Evolutionary conservation across 768 basidiomycete genomes (phyloP).

Genomic region (Mycena filopes): DNA sequence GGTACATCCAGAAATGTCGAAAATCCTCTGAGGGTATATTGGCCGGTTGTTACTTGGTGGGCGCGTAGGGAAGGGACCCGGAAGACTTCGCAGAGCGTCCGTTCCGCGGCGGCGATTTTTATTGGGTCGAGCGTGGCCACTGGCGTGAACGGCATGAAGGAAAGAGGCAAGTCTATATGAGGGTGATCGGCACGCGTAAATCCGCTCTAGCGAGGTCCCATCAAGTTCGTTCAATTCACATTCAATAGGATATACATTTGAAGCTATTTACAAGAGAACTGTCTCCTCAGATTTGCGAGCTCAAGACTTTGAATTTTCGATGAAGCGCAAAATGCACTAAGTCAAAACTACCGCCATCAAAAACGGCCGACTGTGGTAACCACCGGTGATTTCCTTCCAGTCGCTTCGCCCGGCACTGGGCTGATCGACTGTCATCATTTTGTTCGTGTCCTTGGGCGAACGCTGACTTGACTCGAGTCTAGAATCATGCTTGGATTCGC

Average conservation of each 20-base stretch:
- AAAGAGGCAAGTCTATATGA: too few relatives aligned
- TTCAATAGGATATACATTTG: background rate
- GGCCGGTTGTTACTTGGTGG: slow-evolving; percentile 19
- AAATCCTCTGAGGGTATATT: slow-evolving; percentile 21
- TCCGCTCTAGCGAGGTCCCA: background rate
- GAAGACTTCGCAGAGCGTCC: slow-evolving; percentile 2
- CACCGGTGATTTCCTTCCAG: slow-evolving; percentile 11
- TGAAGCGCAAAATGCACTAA: slow-evolving; percentile 6
- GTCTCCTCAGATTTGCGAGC: slow-evolving; percentile 1
- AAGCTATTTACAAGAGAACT: background rate
- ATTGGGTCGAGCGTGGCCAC: background rate
- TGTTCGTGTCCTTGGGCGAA: background rate
- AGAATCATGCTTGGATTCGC: too few relatives aligned
- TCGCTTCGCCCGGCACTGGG: slow-evolving; percentile 5
- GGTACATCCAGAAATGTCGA: slow-evolving; percentile 24
- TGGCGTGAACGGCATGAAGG: slow-evolving; percentile 14
- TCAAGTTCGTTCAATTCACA: background rate
- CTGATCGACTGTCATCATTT: slow-evolving; percentile 19
- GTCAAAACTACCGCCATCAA: slow-evolving; percentile 13
- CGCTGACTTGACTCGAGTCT: slow-evolving; percentile 6
- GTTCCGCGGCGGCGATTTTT: background rate
- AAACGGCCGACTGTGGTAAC: slow-evolving; percentile 2
- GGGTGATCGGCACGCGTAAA: background rate
- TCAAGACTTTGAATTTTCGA: slow-evolving; percentile 5
- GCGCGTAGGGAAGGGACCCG: slow-evolving; percentile 2